These are phyloP conservation scores for Coemansia sp. DNA, from an alignment of 192 early-diverging fungal genomes.

Conservation along the genomic window DNA sequence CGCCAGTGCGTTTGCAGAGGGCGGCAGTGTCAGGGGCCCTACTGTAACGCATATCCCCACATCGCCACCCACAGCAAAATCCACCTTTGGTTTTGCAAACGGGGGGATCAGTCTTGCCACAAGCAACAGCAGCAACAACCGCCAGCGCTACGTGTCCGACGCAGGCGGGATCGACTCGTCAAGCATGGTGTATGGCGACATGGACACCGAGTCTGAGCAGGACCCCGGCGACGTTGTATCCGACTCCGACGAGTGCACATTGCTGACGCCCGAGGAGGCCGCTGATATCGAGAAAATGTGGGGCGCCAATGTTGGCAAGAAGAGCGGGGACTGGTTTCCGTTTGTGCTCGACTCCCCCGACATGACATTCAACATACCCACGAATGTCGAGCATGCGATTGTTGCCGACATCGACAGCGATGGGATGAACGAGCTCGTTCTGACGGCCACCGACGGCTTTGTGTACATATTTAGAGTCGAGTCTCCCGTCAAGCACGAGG, in stretches of 20 bases:
- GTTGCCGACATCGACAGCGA: conserved; percentile 53
- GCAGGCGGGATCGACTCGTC: conserved; percentile 23
- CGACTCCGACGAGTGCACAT: conserved; percentile 17
- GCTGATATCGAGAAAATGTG: conserved; percentile 54
- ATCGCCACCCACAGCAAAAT: conserved; percentile 9
- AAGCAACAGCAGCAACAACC: conserved; percentile 24
- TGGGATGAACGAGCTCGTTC: conserved; percentile 56
- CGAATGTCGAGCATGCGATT: conserved; percentile 56
- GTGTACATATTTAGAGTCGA: conserved; percentile 55
- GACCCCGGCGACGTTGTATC: conserved; percentile 33
- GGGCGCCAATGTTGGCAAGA: conserved; percentile 52
- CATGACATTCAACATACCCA: conserved; percentile 50
- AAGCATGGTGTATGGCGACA: conserved; percentile 35
- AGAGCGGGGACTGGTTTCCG: conserved; percentile 56
- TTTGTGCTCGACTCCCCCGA: conserved; percentile 49
- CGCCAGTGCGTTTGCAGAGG: conserved; percentile 8
- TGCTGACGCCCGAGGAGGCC: conserved; percentile 43
- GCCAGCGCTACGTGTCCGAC: conserved; percentile 10
- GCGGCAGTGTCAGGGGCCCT: not conserved
- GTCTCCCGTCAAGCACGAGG: conserved; percentile 35
- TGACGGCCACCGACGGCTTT: conserved; percentile 56
- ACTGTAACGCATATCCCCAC: not conserved
- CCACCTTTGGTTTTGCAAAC: conserved; percentile 5
- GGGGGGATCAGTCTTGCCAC: conserved; percentile 11
- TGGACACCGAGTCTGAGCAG: conserved; percentile 34